phyloP scores from a whole-genome alignment of 176 grass and related monocot species.

The Carex cristatella region DNA sequence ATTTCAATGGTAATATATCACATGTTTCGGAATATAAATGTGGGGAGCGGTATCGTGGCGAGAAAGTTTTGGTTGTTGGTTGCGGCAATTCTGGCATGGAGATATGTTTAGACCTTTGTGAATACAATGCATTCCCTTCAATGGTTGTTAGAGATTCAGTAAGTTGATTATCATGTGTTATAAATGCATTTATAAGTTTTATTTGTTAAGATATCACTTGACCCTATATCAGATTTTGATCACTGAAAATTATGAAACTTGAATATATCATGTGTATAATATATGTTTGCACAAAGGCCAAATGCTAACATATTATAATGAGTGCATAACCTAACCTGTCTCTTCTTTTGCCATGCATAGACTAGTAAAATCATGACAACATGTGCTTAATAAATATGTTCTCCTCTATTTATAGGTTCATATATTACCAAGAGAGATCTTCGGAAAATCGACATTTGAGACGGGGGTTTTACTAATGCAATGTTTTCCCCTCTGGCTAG shows the following conservation, averaged over 20 bases:
- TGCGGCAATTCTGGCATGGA: conserved; percentile 92
- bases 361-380: not conserved
- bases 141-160: conserved; percentile 81
- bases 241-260: too few relatives aligned
- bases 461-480: conserved; percentile 48
- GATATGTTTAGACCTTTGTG: conserved; percentile 73
- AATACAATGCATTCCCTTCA: conserved; percentile 53
- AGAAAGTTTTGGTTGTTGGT: conserved; percentile 69
- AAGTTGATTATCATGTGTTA: conserved; percentile 15
- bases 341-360: not conserved
- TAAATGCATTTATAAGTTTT: too few relatives aligned
- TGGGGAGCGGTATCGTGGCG: conserved; percentile 41
- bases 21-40: conserved; percentile 69
- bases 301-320: not conserved
- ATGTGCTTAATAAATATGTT: not conserved
- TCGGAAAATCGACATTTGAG: conserved; percentile 65
- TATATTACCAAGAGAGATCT: conserved; percentile 63
- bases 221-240: too few relatives aligned
- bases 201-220: too few relatives aligned
- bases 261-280: not conserved
- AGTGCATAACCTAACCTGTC: not conserved
- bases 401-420: conserved; percentile 44
- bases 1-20: conserved; percentile 31
- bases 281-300: not conserved
- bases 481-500: conserved; percentile 53